phyloP scores from a whole-genome alignment of 257 asterid genomes.

The Voacanga thouarsii region DNA sequence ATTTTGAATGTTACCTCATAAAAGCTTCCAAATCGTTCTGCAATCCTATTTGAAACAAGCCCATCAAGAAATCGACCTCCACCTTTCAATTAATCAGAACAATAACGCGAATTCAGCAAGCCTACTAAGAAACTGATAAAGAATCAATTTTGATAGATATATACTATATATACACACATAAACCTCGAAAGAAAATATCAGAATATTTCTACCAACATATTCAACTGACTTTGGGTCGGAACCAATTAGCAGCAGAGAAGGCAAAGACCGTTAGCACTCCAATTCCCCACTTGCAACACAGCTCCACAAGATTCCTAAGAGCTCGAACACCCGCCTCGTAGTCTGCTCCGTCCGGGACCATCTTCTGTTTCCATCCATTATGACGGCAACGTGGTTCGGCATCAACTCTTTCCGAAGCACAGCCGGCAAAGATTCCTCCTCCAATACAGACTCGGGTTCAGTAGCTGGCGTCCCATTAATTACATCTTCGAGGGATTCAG shows the following conservation, averaged over 20 bases:
- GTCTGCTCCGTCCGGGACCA: conserved; percentile 57
- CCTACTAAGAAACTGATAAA: neutral
- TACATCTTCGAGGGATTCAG: neutral
- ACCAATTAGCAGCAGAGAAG: conserved; percentile 66
- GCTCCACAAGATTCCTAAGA: conserved; percentile 35
- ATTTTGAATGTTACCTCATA: conserved; percentile 19
- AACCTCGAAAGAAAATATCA: neutral
- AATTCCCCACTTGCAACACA: conserved; percentile 51
- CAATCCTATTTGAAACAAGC: conserved; percentile 24
- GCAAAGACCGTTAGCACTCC: conserved; percentile 62
- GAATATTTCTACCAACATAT: neutral
- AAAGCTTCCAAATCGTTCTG: conserved; percentile 18
- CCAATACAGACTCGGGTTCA: neutral
- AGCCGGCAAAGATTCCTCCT: conserved; percentile 12
- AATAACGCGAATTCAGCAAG: neutral
- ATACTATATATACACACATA: no score
- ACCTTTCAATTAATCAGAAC: conserved; percentile 13
- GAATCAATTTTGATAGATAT: neutral
- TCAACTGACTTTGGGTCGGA: conserved; percentile 53
- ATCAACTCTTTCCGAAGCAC: neutral
- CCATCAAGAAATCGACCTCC: conserved; percentile 37
- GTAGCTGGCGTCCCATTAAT: neutral
- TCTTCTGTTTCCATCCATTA: conserved; percentile 62
- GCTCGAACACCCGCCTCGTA: conserved; percentile 52
- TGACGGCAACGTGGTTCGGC: conserved; percentile 50